Evolutionary conservation across 805 yeast species (phyloP).

Genomic region (Myxozyma geophila): DNA sequence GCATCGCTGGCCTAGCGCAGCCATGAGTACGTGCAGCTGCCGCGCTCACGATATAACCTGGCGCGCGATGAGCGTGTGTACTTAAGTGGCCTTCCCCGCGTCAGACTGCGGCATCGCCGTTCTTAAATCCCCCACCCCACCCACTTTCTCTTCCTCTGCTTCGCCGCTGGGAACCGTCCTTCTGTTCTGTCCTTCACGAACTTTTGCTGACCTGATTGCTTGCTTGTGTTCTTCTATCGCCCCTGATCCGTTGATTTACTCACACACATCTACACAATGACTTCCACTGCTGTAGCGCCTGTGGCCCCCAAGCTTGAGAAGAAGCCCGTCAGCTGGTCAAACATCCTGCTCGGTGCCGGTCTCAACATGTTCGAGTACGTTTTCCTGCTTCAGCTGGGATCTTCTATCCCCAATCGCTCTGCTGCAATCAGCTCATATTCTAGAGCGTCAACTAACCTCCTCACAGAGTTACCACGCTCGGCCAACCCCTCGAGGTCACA

Average conservation of each 20-base stretch:
- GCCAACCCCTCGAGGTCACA: slow-evolving; percentile 94
- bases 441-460: not conserved
- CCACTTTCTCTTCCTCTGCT: not conserved
- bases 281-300: slow-evolving; percentile 11
- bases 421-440: not conserved
- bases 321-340: slow-evolving; percentile 85
- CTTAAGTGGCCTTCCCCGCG: slow-evolving; percentile 17
- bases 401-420: not conserved
- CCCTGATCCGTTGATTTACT: too few relatives aligned
- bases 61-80: not conserved
- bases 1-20: not conserved
- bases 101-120: not conserved
- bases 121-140: not conserved
- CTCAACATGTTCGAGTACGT: slow-evolving; percentile 78
- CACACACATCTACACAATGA: not conserved
- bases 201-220: not conserved
- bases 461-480: slow-evolving; percentile 76
- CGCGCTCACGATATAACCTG: not conserved
- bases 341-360: slow-evolving; percentile 91
- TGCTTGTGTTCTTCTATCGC: not conserved
- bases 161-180: not conserved
- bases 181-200: not conserved
- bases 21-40: too few relatives aligned
- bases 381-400: not conserved
- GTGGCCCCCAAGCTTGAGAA: slow-evolving; percentile 51